These are phyloP conservation scores for Nadsonia starkeyi-henricii DNA, from an alignment of 1,139 yeast species.

Conservation along the genomic window DNA sequence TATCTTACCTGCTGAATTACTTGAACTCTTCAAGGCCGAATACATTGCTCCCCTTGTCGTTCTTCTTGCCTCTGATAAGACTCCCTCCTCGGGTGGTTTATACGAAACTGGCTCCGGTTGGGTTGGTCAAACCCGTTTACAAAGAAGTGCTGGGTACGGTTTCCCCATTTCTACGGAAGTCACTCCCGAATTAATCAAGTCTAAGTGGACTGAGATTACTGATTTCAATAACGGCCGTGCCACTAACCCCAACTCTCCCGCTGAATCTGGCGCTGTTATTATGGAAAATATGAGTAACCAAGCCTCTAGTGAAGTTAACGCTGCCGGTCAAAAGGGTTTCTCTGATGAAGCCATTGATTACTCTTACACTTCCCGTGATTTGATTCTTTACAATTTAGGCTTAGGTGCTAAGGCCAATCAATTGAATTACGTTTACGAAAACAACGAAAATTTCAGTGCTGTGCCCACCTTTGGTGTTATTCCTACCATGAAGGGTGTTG, in stretches of 20 bases:
- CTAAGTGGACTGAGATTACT: conserved; percentile 49
- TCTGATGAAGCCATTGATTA: conserved; percentile 41
- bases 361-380: conserved; percentile 51
- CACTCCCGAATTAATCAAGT: conserved; percentile 58
- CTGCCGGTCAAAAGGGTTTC: conserved; percentile 32
- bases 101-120: conserved; percentile 83
- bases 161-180: conserved; percentile 35
- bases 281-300: conserved; percentile 49
- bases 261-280: conserved; percentile 71
- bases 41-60: conserved; percentile 87
- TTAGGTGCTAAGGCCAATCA: conserved; percentile 76
- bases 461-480: conserved; percentile 87
- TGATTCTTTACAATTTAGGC: conserved; percentile 77
- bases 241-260: conserved; percentile 46
- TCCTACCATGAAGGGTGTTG: conserved; percentile 46
- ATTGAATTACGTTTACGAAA: conserved; percentile 69
- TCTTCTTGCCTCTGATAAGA: conserved; percentile 58
- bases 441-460: conserved; percentile 67
- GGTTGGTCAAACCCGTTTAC: conserved; percentile 93
- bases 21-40: conserved; percentile 72
- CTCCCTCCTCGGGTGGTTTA: conserved; percentile 53
- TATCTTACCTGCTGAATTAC: conserved; percentile 65
- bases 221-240: conserved; percentile 48
- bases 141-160: conserved; percentile 78
- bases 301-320: conserved; percentile 30